phyloP scores from a whole-genome alignment of 1,284 basidiomycete genomes.

The Rhodotorula sp. region DNA sequence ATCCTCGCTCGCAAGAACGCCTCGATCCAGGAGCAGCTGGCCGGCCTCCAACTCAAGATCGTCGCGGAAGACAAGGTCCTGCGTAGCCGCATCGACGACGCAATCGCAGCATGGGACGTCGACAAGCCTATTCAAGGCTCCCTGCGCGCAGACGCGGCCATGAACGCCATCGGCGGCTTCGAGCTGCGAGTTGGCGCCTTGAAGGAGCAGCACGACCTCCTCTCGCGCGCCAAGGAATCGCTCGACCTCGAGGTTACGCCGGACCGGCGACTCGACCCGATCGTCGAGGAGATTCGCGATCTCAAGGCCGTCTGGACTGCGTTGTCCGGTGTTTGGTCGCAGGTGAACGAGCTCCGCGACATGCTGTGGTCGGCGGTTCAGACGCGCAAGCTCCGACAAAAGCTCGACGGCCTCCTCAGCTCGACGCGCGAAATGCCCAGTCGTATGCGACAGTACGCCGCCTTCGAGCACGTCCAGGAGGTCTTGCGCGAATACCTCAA shows the following conservation, averaged over 20 bases:
- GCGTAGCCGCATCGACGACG: constrained; percentile 85
- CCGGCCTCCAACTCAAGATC: constrained; percentile 94
- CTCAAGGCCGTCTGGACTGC: constrained; percentile 99
- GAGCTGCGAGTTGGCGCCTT: constrained; percentile 84
- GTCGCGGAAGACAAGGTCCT: constrained; percentile 99
- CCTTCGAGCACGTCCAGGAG: constrained; percentile 97
- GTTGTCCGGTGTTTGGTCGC: constrained; percentile 92
- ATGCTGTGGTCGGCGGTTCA: constrained; percentile 84
- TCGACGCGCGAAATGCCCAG: constrained; percentile 99
- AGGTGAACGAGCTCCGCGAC: constrained; percentile 85
- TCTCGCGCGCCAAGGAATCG: constrained; percentile 94
- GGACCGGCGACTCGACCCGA: constrained; percentile 86
- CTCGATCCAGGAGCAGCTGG: constrained; percentile 95
- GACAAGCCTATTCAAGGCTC: constrained; percentile 93
- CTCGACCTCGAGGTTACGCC: constrained; percentile 86
- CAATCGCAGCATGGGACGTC: constrained; percentile 90
- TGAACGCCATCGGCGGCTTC: constrained; percentile 92
- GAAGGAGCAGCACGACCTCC: constrained; percentile 88
- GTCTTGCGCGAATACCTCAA: constrained; percentile 80
- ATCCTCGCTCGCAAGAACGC: constrained; percentile 97
- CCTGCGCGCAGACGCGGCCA: constrained; percentile 90
- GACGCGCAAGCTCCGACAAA: constrained; percentile 89
- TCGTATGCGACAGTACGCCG: constrained; percentile 97
- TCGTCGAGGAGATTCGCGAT: constrained; percentile 92
- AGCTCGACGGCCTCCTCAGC: constrained; percentile 80